phyloP scores from a whole-genome alignment of 2,329 filamentous ascomycete species.

The Fusarium sp. region DNA sequence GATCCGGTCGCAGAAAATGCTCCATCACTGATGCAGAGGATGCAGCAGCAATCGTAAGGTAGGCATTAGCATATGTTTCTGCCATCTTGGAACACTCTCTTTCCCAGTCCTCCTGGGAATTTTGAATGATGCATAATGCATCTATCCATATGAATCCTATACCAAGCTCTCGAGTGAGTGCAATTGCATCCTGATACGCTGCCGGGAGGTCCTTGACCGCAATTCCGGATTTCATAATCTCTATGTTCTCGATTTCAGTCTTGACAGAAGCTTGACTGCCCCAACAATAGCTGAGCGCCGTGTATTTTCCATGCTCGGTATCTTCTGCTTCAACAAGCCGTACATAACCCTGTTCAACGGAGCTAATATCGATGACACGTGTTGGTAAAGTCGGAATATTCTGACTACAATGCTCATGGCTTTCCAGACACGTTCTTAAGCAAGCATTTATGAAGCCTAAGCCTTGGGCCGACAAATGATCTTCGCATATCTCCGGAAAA shows the following conservation, averaged over 20 bases:
- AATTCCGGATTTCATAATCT: constrained; percentile 19
- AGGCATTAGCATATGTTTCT: constrained; percentile 32
- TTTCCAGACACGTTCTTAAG: constrained; percentile 13
- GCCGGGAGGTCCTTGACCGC: constrained; percentile 18
- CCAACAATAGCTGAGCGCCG: constrained; percentile 44
- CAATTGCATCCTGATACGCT: constrained; percentile 25
- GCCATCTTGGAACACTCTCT: constrained; percentile 36
- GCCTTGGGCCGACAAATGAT: constrained; percentile 27
- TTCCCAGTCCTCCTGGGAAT: constrained; percentile 34
- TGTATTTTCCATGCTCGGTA: constrained; percentile 4
- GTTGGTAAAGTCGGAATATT: constrained; percentile 12
- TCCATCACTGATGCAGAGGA: constrained; percentile 26
- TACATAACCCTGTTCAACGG: neutral
- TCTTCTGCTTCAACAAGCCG: constrained; percentile 12
- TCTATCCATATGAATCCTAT: constrained; percentile 40
- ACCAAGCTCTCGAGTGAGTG: constrained; percentile 15
- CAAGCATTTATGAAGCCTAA: constrained; percentile 29
- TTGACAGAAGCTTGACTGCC: constrained; percentile 14
- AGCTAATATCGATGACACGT: constrained; percentile 32
- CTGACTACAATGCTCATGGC: constrained; percentile 18
- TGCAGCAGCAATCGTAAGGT: constrained; percentile 37
- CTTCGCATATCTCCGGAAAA: constrained; percentile 28
- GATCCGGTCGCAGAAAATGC: constrained; percentile 25
- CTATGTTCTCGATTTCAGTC: constrained; percentile 8
- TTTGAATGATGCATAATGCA: constrained; percentile 39